Base-by-base conservation (phyloP, 116 monocot species). In the Papilionanthe hybrid region DNA sequence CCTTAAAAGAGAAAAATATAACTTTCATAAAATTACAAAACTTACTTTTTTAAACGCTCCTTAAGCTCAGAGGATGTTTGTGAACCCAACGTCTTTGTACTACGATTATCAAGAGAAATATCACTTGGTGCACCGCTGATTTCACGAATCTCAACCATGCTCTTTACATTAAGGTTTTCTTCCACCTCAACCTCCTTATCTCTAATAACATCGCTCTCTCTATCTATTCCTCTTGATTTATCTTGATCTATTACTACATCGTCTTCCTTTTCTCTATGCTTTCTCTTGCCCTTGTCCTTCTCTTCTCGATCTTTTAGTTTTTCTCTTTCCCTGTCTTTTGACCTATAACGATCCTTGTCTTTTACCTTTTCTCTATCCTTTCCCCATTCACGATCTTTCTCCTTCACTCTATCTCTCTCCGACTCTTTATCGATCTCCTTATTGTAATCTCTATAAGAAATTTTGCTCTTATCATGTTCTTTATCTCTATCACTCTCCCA, bases 31-130 rank as follows among this genome's bases (percentile, higher is more conserved):
- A 18, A 11, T 15, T n/a, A 43, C 0, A 44, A 43, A 72, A 42
- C 89, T 83, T 86, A 93, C 93, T 87, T 91, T 77, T 25, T 78
- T 78, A 93, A 41, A 29, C 88, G 93, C 43, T 89, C 84, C 53
- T 67, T 66, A 75, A 91, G 86, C 37, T 83, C 82, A 0, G 84
- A 76, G 44, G 79, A 78, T 74, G 86, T 63, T 50, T 50, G 80
- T 27, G 73, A 78, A 11, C 32, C 69, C 18, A 50, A 80, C 69
- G 42, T 57, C 53, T 75, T 85, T 78, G 65, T 68, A 75, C 47
- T 72, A 50, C 29, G 53, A 74, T 78, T 81, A 68, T 72, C 83
- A n/a, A 63, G 28, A 72, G n/a, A 73, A 65, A 75, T n/a, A 6
- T 17, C 65, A 48, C 82, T 81, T 63, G 77, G 72, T 73, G 17